Base-by-base conservation (phyloP, 169 alveolate species). In the Plasmodium falciparum region DNA sequence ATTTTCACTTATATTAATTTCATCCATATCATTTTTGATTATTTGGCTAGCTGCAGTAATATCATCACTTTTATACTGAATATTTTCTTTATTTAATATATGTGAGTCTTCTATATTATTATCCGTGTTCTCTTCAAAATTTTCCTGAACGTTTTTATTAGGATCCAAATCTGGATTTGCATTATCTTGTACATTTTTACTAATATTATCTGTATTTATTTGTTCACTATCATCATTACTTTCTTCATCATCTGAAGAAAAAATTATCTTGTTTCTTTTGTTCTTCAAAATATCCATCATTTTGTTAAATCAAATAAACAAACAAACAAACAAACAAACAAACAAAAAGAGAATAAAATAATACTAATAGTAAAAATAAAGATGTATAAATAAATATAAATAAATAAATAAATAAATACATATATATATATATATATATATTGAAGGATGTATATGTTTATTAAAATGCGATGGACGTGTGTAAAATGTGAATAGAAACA, bases 211-310 rank as follows among this genome's bases (percentile, higher is more conserved):
- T 20, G 13, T 63, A 22, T 17, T 56, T 8, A 15, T 43, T 47
- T 39, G 72, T 29, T 45, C 71, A 45, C 29, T 49, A 22, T 61
- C 88, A 15, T 49, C 33, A 70, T 65, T 7, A n/a, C 75, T 66
- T 4, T 50, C 76, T 63, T 65, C 75, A 2, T 76, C 76, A 8
- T 29, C 65, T 22, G 65, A 43, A 63, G 17, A 76, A 9, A 49
- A 22, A 6, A 22, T 49, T 49, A 49, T 76, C 52, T 63, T 70
- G 8, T 76, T 69, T 43, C 62, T 74, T 29, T 58, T 74, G 33
- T 59, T 59, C 58, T 76, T 76, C 50, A 76, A 63, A 62, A 65
- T 65, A 43, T 65, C 63, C 73, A 76, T 65, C 45, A 17, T 65
- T 26, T 49, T 9, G 61, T 49, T 43, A 54, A 17, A 13, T 63